Conservation (phyloP, 169 alveolate species). For the Babesia caballi region DNA sequence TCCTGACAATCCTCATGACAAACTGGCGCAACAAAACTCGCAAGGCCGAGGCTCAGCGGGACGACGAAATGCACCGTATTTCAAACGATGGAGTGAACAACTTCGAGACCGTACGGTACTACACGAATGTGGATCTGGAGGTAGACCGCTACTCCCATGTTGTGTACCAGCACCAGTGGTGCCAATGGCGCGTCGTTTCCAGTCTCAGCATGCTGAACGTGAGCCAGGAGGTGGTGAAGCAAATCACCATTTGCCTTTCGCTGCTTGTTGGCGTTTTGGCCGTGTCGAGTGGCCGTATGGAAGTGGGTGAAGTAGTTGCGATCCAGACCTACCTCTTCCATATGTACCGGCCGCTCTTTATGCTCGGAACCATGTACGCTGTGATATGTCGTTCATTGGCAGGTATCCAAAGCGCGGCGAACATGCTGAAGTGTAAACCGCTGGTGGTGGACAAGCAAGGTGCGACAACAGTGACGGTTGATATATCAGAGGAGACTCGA, state of each 20-base stretch:
- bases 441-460: slow-evolving; percentile 3
- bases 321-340: slow-evolving; percentile 62
- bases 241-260: slow-evolving; percentile 31
- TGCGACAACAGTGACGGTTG: background rate
- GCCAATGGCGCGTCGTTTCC: slow-evolving; percentile 60
- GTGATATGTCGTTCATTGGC: slow-evolving; percentile 58
- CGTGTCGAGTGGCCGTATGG: background rate
- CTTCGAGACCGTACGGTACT: slow-evolving; percentile 76
- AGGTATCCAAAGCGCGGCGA: slow-evolving; percentile 44
- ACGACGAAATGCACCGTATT: slow-evolving; percentile 72
- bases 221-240: slow-evolving; percentile 64
- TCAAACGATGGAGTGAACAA: slow-evolving; percentile 71
- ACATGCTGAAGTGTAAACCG: slow-evolving; percentile 33
- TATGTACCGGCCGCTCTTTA: slow-evolving; percentile 68
- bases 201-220: slow-evolving; percentile 67
- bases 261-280: slow-evolving; percentile 22
- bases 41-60: slow-evolving; percentile 67
- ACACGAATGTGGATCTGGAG: slow-evolving; percentile 70
- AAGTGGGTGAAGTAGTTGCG: slow-evolving; percentile 43
- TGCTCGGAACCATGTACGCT: slow-evolving; percentile 73
- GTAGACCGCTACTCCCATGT: slow-evolving; percentile 62
- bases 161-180: slow-evolving; percentile 57
- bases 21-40: slow-evolving; percentile 71
- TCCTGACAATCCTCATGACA: slow-evolving; percentile 63
- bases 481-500: background rate